A percentile compares a stretch with the other conserved stretches of the same genome.
Conservation (phyloP, 148 eudicot genomes). For the Fallopia convolvulus region DNA sequence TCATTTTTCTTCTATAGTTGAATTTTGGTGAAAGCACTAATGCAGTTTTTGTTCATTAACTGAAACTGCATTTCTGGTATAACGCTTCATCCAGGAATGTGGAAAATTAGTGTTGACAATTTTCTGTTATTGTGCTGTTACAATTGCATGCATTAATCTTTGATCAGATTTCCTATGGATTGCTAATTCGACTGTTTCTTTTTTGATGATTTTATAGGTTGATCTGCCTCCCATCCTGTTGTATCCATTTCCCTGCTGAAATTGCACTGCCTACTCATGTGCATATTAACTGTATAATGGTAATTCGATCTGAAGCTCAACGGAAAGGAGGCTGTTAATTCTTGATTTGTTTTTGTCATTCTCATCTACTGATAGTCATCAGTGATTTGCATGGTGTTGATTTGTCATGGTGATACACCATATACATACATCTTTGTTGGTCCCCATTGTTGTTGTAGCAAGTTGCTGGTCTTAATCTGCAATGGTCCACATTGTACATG, state of each 20-base stretch:
- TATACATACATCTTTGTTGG: neutral
- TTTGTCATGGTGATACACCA: neutral
- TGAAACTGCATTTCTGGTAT: too few relatives aligned
- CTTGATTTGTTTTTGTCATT: neutral
- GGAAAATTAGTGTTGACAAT: too few relatives aligned
- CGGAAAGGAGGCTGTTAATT: conserved; percentile 13
- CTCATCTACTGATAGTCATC: neutral
- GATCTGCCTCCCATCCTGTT: conserved; percentile 3
- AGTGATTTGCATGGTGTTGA: neutral
- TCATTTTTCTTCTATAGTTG: too few relatives aligned
- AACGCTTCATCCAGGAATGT: too few relatives aligned
- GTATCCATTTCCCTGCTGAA: neutral
- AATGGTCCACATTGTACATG: conserved; percentile 58
- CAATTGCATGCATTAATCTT: neutral
- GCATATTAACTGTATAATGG: neutral
- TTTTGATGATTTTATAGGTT: conserved; percentile 14
- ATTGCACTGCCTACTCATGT: neutral
- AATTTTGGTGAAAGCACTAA: too few relatives aligned
- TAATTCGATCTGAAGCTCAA: conserved; percentile 11
- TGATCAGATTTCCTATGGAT: neutral
- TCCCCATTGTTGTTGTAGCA: conserved; percentile 17
- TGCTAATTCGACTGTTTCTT: neutral
- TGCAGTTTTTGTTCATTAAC: too few relatives aligned
- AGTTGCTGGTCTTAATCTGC: conserved; percentile 26
- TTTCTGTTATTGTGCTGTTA: neutral